Base-by-base conservation (phyloP, 2,329 filamentous ascomycete genomes). In the Trichoderma guizhouense region DNA sequence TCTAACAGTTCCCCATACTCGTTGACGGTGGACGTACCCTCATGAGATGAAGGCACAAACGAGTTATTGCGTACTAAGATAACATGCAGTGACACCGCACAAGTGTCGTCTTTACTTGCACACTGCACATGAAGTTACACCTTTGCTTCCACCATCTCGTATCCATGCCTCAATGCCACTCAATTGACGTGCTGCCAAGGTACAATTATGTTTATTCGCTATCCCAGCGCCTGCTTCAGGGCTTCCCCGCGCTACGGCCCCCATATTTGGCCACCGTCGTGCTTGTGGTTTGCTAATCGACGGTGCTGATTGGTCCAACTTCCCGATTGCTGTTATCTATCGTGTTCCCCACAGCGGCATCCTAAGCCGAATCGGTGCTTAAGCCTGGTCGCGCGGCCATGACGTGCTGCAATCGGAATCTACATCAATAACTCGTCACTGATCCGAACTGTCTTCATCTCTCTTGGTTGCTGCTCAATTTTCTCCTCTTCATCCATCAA, bases 231-330 rank as follows among this genome's bases (percentile, higher is more conserved):
- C 21, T 47, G 26, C 32, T 71, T 64, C 69, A 71, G 47, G 24
- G 32, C 28, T 69, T 69, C 61, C 61, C 69, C 61, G 69, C 69
- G 61, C 47, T 57, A 70, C 73, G 36, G 62, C 71, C 62, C 64
- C 62, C 66, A 36, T 55, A 69, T 61, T 69, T 65, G 47, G 61
- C 24, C 51, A 43, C 73, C 39, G 60, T 71, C 51, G 32, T 51
- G 34, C 21, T 34, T 21, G 11, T 47, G 60, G 72, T 72, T 77
- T 79, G 74, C 67, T 78, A 79, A 79, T 58, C 57, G 43, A 28
- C 53, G 26, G 55, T 53, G 63, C 68, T 77, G 77, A 79, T 79
- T 74, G 77, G 77, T 9, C 28, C 53, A 28, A 8, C 18, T 8
- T 58, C 53, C 58, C 68, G 39, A 71, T 71, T 58, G 61, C 60